Evolutionary conservation across 202 grass and related monocot genomes (phyloP), one percentile per base, ranked within the genome.

Genomic region (Cymbopogon flexuosus): DNA sequence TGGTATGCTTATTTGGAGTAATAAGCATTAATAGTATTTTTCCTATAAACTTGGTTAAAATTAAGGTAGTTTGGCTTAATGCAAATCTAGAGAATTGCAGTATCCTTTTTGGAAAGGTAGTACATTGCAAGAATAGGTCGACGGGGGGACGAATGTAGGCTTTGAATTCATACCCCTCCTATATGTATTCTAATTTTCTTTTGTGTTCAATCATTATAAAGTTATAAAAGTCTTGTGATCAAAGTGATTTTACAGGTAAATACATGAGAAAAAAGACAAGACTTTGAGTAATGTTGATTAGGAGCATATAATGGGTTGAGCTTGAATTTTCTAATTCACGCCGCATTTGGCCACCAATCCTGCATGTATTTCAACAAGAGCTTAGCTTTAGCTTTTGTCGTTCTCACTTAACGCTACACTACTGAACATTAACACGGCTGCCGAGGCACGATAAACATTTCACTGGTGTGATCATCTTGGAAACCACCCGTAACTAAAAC

Each of bases 341-440:
- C 57, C 58, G 64, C 37, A 58, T 72, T 71, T 69, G 63, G 14
- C 77, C 64, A 65, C 54, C 54, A 72, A 39, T 61, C 37, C 47
- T 73, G 82, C 82, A 85, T 89, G 66, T 73, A 85, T 82, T 89
- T 85, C 83, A 85, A 78, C 83, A 52, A 73, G 49, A 60, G 37
- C 49, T 77, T 81, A 31, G 49, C 46, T 78, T 89, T 16, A n/a
- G 56, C 14, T 71, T 1, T 81, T 72, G 87, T 89, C 78, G 45
- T 77, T 85, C 49, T 33, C 87, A 78, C 71, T 78, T 10, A 72
- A 10, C 78, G 73, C 81, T 36, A 73, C 70, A 47, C 68, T 62
- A 31, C 52, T 52, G 60, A 69, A 62, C 23, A 79, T 19, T 27
- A 58, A 37, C 69, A 42, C 73, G 51, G 24, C 33, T 43, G 68